Conservation (phyloP, 169 alveolate species). For the Eimeria necatrix region DNA sequence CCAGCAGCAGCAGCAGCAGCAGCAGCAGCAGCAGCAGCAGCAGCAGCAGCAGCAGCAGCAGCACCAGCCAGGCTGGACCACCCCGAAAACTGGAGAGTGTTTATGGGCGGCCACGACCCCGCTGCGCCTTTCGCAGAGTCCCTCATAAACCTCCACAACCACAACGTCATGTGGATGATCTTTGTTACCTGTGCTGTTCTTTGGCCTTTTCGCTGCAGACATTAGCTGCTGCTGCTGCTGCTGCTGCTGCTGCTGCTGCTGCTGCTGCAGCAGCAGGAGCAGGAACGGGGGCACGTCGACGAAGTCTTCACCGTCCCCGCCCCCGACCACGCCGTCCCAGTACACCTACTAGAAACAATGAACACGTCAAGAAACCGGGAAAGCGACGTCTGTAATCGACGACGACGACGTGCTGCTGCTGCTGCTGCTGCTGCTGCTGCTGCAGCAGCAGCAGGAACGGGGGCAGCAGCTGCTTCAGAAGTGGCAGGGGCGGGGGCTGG, state of each 20-base stretch:
- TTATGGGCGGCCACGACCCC: conserved; percentile 92
- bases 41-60: conserved; percentile 28
- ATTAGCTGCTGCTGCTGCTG: background rate
- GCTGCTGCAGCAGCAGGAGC: conserved; percentile 12
- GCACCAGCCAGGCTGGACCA: conserved; percentile 84
- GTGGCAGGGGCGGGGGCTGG: no score
- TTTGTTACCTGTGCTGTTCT: conserved; percentile 90
- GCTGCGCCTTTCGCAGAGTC: conserved; percentile 93
- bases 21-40: conserved; percentile 33
- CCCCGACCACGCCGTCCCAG: no score
- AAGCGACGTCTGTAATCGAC: no score
- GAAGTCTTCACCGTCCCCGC: no score
- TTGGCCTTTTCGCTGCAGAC: conserved; percentile 85
- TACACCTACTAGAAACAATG: no score
- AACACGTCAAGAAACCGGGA: no score
- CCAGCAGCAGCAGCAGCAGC: background rate
- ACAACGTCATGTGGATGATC: conserved; percentile 91
- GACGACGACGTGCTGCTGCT: no score
- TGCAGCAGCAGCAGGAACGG: conserved; percentile 8
- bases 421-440: no score
- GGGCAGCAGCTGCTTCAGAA: no score
- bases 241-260: background rate
- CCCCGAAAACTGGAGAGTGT: conserved; percentile 90
- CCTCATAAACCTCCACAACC: conserved; percentile 91
- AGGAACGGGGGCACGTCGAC: no score